Conservation (phyloP, 306 rosid genomes). For the Vachellia collinsii region DNA sequence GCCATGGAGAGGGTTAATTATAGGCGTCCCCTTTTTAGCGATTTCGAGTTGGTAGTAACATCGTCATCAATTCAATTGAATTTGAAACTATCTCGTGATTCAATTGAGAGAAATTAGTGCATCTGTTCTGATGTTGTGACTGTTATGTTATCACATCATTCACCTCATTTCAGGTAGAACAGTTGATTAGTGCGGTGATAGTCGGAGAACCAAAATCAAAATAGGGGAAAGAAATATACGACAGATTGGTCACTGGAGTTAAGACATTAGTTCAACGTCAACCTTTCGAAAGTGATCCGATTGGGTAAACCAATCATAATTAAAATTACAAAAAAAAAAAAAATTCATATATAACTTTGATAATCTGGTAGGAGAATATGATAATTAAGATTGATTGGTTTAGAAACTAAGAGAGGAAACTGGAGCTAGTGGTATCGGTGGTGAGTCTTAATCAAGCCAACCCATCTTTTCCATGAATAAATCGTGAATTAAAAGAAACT, state of each 20-base stretch:
- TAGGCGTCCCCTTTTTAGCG: not conserved
- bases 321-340: too few relatives aligned
- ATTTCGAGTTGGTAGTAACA: not conserved
- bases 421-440: slow-evolving; percentile 6
- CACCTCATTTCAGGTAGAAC: not conserved
- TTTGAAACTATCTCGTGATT: not conserved
- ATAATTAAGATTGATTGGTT: slow-evolving; percentile 7
- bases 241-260: not conserved
- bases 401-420: not conserved
- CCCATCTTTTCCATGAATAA: not conserved
- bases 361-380: not conserved
- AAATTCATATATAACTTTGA: too few relatives aligned
- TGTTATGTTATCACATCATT: not conserved
- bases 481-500: not conserved
- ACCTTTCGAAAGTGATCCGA: too few relatives aligned
- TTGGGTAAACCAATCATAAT: not conserved
- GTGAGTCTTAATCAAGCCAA: not conserved
- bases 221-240: not conserved
- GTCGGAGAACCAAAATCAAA: not conserved
- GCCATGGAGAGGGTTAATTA: not conserved
- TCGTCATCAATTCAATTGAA: not conserved
- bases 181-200: not conserved
- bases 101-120: not conserved
- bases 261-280: too few relatives aligned
- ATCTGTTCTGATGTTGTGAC: not conserved